Evolutionary conservation across 129 eudicot genomes (phyloP), one percentile per base, ranked within the genome.

Genomic region (Helianthus tuberosus): DNA sequence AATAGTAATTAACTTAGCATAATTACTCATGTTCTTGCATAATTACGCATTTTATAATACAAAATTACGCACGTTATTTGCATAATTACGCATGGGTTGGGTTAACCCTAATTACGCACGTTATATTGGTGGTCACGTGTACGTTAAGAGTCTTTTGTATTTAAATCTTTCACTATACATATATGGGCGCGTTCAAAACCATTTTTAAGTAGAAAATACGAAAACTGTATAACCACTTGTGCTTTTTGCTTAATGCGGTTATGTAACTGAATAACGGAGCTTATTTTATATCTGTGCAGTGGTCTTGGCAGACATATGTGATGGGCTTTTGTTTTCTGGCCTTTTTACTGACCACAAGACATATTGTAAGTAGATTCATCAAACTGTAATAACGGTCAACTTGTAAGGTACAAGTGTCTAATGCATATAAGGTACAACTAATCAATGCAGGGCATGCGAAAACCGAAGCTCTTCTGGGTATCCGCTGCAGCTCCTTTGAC

Each of bases 401-500:
- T 27, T 60, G 25, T 43, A 29, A 61, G 17, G 15, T 61, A 73
- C 71, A 17, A 57, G 47, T 80, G 48, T 50, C 72, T 80, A 17
- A 80, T 67, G 75, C 71, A 49, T 68, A 54, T 35, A 61, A 29
- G 46, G 63, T 23, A 15, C 75, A 29, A 61, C 72, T 66, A 48
- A 66, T 41, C 20, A 14, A 77, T 85, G 79, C 86, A 95, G 99
- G 87, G 92, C 84, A 75, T 84, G 83, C 85, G 74, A 69, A 89
- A 83, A 67, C 97, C 96, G 0, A 95, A 91, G 69, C 82, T 95
- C 1, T 95, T 95, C 52, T 95, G 99, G 99, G 73, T 94, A 65
- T 94, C 97, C 36, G 99, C 99, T 39, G 99, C 99, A 76, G 91
- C 97, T 4, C 99, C 99, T 61, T 85, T 94, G 83, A 77, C 88